Base-by-base conservation (phyloP, 257 asterid species). In the Petunia secreta region DNA sequence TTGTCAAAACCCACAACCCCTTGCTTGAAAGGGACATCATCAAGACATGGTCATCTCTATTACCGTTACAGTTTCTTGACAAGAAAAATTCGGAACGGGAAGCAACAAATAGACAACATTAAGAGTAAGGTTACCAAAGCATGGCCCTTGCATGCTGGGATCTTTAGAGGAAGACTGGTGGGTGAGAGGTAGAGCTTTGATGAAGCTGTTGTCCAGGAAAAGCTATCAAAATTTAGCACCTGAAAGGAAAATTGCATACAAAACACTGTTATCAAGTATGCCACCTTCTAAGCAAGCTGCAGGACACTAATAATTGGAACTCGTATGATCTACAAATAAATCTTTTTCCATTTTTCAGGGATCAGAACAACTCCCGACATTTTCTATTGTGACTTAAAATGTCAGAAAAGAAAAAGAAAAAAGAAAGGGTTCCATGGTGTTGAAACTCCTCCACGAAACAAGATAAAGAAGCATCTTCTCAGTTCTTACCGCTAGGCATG, bases 71-170 rank as follows among this genome's bases (percentile, higher is more conserved):
- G 62, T 71, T 50, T 71, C 62, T 34, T 71, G 77, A 71, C 62
- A 71, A 34, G 46, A 5, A 71, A 50, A 50, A 48, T 71, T 44
- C 62, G 50, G 50, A 34, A 48, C 25, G 40, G 41, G 38, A 71
- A 50, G 44, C 62, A 71, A 71, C 44, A 71, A 71, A 38, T 71
- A 71, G 44, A 71, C 60, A 71, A 71, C 34, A 71, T 13, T 34
- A 25, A 40, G 44, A 34, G 77, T 71, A 34, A 71, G 44, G 77
- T 48, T 95, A 95, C 99, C 98, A 96, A 85, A 86, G 92, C 55
- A 84, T 96, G 99, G 81, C 98, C 98, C 92, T 89, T 96, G 98
- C 99, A 96, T 73, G 99, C 95, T 53, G 99, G 98, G 48, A 96
- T 92, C 85, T 94, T 96, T 40, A 92, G 88, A 0, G 98, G 98